Percentiles rank a stretch among this genome's conserved stretches.
Evolutionary conservation across 2,329 filamentous ascomycete species (phyloP).

Genomic region (Paecilomyces fulvus): DNA sequence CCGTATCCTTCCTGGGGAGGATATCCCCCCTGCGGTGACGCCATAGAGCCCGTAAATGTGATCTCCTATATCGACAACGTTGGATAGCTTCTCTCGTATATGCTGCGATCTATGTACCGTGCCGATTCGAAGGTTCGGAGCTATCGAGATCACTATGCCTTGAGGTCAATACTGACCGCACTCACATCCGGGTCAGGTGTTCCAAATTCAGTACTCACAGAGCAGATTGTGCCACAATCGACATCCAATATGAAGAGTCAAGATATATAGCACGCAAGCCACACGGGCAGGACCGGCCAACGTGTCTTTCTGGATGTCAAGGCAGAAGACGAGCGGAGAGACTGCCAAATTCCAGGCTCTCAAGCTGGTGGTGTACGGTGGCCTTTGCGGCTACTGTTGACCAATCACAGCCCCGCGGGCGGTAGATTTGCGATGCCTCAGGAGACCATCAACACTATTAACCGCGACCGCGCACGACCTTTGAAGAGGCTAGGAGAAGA

Average conservation of each 20-base stretch:
- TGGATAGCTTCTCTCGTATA: not conserved
- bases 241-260: not conserved
- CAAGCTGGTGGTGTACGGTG: constrained; percentile 26
- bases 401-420: constrained; percentile 23
- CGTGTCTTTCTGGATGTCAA: constrained; percentile 9
- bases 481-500: not conserved
- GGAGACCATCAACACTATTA: not conserved
- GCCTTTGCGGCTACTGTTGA: constrained; percentile 23
- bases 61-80: not conserved
- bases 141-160: constrained; percentile 15
- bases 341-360: constrained; percentile 1
- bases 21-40: constrained; percentile 45
- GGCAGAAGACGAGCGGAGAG: constrained; percentile 14
- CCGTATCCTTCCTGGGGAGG: constrained; percentile 43
- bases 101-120: not conserved
- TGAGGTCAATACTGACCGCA: constrained; percentile 9
- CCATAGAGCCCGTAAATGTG: constrained; percentile 28
- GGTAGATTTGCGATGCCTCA: constrained; percentile 12
- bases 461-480: not conserved
- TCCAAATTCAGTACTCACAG: not conserved
- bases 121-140: constrained; percentile 5
- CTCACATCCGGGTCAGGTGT: constrained; percentile 5
- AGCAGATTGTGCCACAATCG: constrained; percentile 3
- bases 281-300: constrained; percentile 7
- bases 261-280: constrained; percentile 4